Base-by-base conservation (phyloP, 2,329 filamentous ascomycete genomes). In the Colletotrichum sp. region DNA sequence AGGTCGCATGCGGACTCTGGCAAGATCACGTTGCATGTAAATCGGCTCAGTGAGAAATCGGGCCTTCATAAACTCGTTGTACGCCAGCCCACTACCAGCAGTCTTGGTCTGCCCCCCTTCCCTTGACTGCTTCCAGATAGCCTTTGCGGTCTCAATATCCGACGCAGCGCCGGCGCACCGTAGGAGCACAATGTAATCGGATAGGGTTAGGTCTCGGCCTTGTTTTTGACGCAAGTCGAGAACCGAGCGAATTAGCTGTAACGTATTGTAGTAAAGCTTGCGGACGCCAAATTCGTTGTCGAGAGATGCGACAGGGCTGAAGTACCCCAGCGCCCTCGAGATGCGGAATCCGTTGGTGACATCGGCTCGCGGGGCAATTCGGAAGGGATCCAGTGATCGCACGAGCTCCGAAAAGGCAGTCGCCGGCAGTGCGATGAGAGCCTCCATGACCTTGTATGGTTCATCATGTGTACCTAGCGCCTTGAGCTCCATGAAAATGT, bases 321-420 rank as follows among this genome's bases (percentile, higher is more conserved):
- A 82, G 34, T 86, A 81, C 8, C 82, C 84, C 80, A 85, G 89
- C 78, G 82, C 88, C 16, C 79, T 72, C 5, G 83, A 78, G 68
- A 90, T 82, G 18, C 80, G 77, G 21, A 88, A 76, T 18, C 86
- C 85, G 44, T 88, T 81, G 13, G 85, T 84, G 5, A 87, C 81
- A 80, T 93, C 92, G 24, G 91, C 81, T 15, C 88, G 83, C 24
- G 84, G 81, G 69, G 89, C 86, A 21, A 92, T 83, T 26, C 83
- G 80, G 6, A 90, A 80, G 0, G 94, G 93, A 73, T 94, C 92
- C 10, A 96, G 83, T 7, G 88, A 87, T 39, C 89, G 88, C 34
- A 96, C 82, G 12, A 94, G 89, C 77, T 94, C 92, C 2, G 92
- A 91, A 80, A 95, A 92, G 1, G 89, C 89, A 2, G 88, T 85